Evolutionary conservation across 257 asterid genomes (phyloP).

Genomic region (Buddleja alternifolia): DNA sequence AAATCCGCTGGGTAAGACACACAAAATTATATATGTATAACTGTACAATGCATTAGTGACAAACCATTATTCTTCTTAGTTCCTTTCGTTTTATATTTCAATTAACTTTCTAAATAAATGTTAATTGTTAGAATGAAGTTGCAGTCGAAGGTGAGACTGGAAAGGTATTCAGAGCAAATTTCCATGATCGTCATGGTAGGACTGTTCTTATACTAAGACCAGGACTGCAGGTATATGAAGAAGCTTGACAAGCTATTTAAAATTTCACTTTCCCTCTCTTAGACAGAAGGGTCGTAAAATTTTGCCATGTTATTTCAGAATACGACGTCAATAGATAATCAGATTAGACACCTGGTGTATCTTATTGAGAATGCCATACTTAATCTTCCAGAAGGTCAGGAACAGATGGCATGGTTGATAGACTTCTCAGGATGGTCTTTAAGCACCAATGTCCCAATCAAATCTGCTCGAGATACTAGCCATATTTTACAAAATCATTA

Average conservation of each 20-base stretch:
- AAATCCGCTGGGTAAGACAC: constrained; percentile 87
- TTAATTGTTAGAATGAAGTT: constrained; percentile 64
- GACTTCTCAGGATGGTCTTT: constrained; percentile 94
- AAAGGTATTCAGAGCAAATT: constrained; percentile 77
- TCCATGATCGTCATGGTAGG: constrained; percentile 86
- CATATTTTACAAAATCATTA: constrained; percentile 84
- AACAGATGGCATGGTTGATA: constrained; percentile 93
- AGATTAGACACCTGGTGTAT: constrained; percentile 87
- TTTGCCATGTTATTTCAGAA: constrained; percentile 53
- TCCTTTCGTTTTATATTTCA: neutral
- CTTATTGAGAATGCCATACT: constrained; percentile 87
- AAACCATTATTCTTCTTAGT: neutral
- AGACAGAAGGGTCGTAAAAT: neutral
- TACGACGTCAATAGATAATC: constrained; percentile 75
- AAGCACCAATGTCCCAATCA: constrained; percentile 74
- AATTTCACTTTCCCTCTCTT: neutral
- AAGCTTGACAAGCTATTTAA: constrained; percentile 18
- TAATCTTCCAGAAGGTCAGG: constrained; percentile 93
- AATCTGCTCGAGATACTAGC: constrained; percentile 77
- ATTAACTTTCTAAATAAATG: constrained; percentile 10
- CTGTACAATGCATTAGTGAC: no score
- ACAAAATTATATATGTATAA: neutral
- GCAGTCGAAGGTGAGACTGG: constrained; percentile 93
- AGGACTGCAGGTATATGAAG: constrained; percentile 70
- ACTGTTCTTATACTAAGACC: constrained; percentile 90